These are phyloP conservation scores for Urtica urens DNA, from an alignment of 306 rosid genomes.

Conservation along the genomic window DNA sequence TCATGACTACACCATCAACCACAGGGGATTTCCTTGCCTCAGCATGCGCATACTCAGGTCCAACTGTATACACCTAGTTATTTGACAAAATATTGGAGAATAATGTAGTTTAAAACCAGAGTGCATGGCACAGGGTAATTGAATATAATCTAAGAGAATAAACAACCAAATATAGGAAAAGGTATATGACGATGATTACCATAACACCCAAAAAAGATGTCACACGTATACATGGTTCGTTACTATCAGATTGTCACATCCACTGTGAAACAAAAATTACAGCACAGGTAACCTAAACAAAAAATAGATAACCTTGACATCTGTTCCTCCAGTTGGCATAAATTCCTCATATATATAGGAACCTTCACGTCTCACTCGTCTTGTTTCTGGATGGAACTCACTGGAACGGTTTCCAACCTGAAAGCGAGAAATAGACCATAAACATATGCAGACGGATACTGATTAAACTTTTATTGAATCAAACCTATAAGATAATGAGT, in stretches of 20 bases:
- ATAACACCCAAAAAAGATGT: no score
- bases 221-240: no score
- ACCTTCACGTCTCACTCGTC: conserved; percentile 97
- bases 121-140: no score
- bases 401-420: conserved; percentile 98
- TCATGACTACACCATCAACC: conserved; percentile 99
- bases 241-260: no score
- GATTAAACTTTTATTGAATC: not conserved
- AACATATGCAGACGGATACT: conserved; percentile 13
- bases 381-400: conserved; percentile 89
- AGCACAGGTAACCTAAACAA: conserved; percentile 19
- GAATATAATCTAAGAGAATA: no score
- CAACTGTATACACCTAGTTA: conserved; percentile 89
- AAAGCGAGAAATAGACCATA: conserved; percentile 19
- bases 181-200: no score
- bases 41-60: conserved; percentile 98
- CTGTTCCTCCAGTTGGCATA: conserved; percentile 99
- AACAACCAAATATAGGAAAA: no score
- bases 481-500: not conserved
- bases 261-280: not conserved
- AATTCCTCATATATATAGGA: conserved; percentile 95
- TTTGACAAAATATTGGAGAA: conserved; percentile 19
- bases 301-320: conserved; percentile 68
- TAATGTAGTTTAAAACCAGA: no score
- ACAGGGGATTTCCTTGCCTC: conserved; percentile 99